phyloP scores from a whole-genome alignment of 2,329 filamentous ascomycete genomes.

The Fusarium sterilihyphosum region DNA sequence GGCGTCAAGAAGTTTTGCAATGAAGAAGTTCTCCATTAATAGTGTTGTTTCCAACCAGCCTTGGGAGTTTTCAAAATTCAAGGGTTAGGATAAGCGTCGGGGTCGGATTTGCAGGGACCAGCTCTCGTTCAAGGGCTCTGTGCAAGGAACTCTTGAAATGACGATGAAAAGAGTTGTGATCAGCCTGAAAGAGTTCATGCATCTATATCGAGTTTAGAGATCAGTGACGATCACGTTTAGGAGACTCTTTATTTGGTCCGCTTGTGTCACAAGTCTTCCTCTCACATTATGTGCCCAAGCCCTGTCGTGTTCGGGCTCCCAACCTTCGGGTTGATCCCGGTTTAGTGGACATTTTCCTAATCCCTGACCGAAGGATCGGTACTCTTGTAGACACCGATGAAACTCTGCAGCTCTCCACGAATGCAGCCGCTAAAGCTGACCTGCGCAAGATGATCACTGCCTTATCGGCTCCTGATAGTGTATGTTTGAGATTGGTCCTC shows the following conservation, averaged over 20 bases:
- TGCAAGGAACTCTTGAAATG: neutral
- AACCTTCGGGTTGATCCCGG: conserved; percentile 24
- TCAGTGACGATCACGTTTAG: neutral
- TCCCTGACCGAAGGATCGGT: conserved; percentile 39
- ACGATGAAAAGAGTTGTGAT: neutral
- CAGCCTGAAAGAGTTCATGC: neutral
- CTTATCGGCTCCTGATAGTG: conserved; percentile 23
- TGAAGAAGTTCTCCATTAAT: conserved; percentile 4
- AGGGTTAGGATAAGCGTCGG: conserved; percentile 22
- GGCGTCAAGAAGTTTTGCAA: conserved; percentile 5
- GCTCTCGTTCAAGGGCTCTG: neutral
- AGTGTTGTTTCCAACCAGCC: conserved; percentile 7
- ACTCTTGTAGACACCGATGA: conserved; percentile 37
- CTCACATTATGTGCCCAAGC: neutral
- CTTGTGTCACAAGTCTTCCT: neutral
- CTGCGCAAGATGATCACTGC: conserved; percentile 38
- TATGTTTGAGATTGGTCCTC: conserved; percentile 23
- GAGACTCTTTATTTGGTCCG: neutral
- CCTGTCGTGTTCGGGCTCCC: conserved; percentile 13
- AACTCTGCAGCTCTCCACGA: conserved; percentile 33
- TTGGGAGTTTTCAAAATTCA: conserved; percentile 12
- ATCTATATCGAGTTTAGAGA: neutral
- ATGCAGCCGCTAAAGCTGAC: conserved; percentile 31
- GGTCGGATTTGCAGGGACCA: conserved; percentile 9
- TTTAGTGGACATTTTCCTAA: conserved; percentile 24